These are phyloP conservation scores for Balansia obtecta DNA, from an alignment of 2,329 filamentous ascomycete species.

Conservation along the genomic window DNA sequence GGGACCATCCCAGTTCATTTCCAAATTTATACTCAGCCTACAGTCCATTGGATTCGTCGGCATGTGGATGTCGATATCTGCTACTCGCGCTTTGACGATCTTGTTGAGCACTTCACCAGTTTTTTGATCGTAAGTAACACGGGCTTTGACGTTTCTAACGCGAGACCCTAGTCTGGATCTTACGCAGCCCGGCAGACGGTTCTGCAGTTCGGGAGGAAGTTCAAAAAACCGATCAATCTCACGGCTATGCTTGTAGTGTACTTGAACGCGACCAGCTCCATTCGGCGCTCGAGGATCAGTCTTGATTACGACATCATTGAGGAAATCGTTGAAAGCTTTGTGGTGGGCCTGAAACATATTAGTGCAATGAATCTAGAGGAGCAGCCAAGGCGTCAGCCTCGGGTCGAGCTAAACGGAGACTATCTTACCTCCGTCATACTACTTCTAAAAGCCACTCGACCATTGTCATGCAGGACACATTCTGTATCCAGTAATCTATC, in stretches of 20 bases:
- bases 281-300: conserved; percentile 42
- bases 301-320: conserved; percentile 57
- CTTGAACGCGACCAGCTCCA: conserved; percentile 38
- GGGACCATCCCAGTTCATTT: conserved; percentile 73
- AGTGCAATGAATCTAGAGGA: conserved; percentile 6
- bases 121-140: conserved; percentile 66
- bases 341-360: conserved; percentile 53
- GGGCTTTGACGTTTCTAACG: conserved; percentile 32
- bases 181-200: conserved; percentile 52
- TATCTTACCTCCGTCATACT: conserved; percentile 73
- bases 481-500: conserved; percentile 57
- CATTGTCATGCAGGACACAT: conserved; percentile 50
- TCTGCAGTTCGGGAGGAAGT: conserved; percentile 46
- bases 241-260: conserved; percentile 71
- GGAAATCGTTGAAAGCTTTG: conserved; percentile 67
- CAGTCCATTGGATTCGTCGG: conserved; percentile 73
- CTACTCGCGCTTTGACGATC: conserved; percentile 85
- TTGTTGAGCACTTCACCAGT: conserved; percentile 59
- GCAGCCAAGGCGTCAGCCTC: too few relatives aligned
- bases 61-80: conserved; percentile 77
- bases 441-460: conserved; percentile 62
- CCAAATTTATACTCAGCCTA: conserved; percentile 86
- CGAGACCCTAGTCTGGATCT: conserved; percentile 40
- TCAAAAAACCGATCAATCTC: conserved; percentile 80
- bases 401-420: neutral